phyloP scores from a whole-genome alignment of 2,329 filamentous ascomycete genomes.

The Fusarium liriodendri region DNA sequence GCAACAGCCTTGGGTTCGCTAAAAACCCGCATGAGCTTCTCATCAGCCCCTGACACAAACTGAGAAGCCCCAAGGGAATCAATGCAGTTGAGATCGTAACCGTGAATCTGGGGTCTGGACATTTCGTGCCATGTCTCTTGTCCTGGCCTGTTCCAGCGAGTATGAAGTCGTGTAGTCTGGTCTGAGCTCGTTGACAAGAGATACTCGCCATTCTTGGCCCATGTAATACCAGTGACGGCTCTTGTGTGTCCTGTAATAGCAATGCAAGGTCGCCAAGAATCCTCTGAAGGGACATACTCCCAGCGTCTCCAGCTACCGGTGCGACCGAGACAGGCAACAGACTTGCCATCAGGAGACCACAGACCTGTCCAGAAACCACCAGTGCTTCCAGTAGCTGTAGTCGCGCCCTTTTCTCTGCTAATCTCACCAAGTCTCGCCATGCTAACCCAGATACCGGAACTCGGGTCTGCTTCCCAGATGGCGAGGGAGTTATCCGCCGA shows the following conservation, averaged over 20 bases:
- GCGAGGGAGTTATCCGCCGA: slow-evolving; percentile 96
- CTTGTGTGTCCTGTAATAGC: slow-evolving; percentile 87
- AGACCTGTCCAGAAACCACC: slow-evolving; percentile 97
- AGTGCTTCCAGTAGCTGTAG: slow-evolving; percentile 93
- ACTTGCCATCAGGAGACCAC: slow-evolving; percentile 83
- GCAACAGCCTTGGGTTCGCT: slow-evolving; percentile 88
- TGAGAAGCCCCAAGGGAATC: slow-evolving; percentile 77
- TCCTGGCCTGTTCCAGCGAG: slow-evolving; percentile 73
- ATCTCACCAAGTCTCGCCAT: slow-evolving; percentile 90
- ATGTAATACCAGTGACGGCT: slow-evolving; percentile 83
- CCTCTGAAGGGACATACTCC: slow-evolving; percentile 69
- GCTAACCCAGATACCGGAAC: slow-evolving; percentile 92
- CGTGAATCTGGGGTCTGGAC: slow-evolving; percentile 94
- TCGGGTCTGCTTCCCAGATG: slow-evolving; percentile 88
- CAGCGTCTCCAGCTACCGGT: slow-evolving; percentile 95
- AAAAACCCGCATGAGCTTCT: slow-evolving; percentile 98
- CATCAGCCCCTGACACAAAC: slow-evolving; percentile 95
- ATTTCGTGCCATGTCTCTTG: slow-evolving; percentile 89
- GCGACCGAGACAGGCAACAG: slow-evolving; percentile 84
- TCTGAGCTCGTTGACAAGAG: slow-evolving; percentile 90
- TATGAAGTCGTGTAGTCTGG: slow-evolving; percentile 91
- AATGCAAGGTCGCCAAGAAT: slow-evolving; percentile 80
- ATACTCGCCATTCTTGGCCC: slow-evolving; percentile 85
- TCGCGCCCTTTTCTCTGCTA: slow-evolving; percentile 93
- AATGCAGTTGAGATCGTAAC: slow-evolving; percentile 97